These are phyloP conservation scores for Phytophthora pistaciae DNA, from an alignment of 352 stramenopile genomes.

Conservation along the genomic window DNA sequence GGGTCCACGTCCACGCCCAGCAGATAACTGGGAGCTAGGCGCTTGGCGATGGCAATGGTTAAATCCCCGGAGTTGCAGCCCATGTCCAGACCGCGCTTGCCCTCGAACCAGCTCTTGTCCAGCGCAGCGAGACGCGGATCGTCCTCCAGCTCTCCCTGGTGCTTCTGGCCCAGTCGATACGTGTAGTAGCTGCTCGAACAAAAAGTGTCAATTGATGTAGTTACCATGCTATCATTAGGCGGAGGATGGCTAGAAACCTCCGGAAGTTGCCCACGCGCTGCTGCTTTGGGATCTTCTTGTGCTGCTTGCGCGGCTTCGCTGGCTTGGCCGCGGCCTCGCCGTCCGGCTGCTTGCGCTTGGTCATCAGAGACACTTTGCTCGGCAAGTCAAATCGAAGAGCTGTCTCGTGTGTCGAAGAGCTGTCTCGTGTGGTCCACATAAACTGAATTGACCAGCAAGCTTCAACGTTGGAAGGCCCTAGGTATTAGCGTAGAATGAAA, in stretches of 20 bases:
- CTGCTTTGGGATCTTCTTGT: slow-evolving; percentile 46
- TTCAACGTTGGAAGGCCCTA: no score
- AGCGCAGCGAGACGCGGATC: slow-evolving; percentile 71
- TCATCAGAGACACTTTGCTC: background rate
- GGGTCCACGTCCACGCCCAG: slow-evolving; percentile 81
- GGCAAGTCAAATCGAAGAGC: no score
- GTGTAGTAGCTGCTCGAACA: slow-evolving; percentile 85
- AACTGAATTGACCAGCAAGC: no score
- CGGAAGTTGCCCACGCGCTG: slow-evolving; percentile 82
- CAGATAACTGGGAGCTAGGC: slow-evolving; percentile 62
- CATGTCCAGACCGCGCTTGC: slow-evolving; percentile 76
- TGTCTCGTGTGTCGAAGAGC: no score
- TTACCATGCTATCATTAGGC: no score
- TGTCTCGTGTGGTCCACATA: no score
- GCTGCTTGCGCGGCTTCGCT: slow-evolving; percentile 15
- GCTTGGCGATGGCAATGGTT: slow-evolving; percentile 73
- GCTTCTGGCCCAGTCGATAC: slow-evolving; percentile 73
- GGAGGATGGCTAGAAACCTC: slow-evolving; percentile 42
- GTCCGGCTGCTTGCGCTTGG: slow-evolving; percentile 21
- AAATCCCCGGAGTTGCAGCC: slow-evolving; percentile 88
- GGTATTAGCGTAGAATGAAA: no score
- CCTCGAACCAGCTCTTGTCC: slow-evolving; percentile 72
- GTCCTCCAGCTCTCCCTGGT: slow-evolving; percentile 53
- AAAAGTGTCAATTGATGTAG: slow-evolving; percentile 12
- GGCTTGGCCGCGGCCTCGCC: slow-evolving; percentile 14